Conservation (phyloP, 2,329 filamentous ascomycete species). For the Cladosporium sp. region DNA sequence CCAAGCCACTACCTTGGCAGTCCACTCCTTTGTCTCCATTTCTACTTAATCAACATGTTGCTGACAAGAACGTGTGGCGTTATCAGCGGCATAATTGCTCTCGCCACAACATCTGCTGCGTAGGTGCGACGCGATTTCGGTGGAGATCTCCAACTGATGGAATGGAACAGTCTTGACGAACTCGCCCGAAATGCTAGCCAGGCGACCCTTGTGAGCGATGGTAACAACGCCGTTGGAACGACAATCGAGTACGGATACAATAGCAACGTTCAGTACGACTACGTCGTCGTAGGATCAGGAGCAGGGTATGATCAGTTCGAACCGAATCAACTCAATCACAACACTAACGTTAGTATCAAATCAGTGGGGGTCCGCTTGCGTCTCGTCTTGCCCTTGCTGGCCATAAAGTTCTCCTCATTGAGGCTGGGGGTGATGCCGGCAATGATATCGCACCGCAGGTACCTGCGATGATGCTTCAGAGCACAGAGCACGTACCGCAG, state of each 20-base stretch:
- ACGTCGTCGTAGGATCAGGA: constrained; percentile 62
- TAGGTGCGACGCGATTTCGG: background rate
- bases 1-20: constrained; percentile 13
- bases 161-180: background rate
- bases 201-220: background rate
- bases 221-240: background rate
- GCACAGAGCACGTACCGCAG: constrained; percentile 57
- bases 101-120: background rate
- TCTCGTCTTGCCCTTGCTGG: constrained; percentile 61
- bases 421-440: constrained; percentile 61
- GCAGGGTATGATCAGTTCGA: constrained; percentile 42
- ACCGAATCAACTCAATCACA: background rate
- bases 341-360: background rate
- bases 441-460: constrained; percentile 53
- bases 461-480: constrained; percentile 54
- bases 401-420: constrained; percentile 60
- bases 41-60: background rate
- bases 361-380: constrained; percentile 58
- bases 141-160: background rate
- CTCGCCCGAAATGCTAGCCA: background rate
- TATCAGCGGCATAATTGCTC: background rate
- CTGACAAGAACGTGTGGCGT: background rate
- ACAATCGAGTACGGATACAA: constrained; percentile 13
- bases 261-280: constrained; percentile 52
- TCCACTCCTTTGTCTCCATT: constrained; percentile 8